Percentiles rank a stretch among this genome's conserved stretches.
These are phyloP conservation scores for Talaromyces pinophilus DNA, from an alignment of 2,329 filamentous ascomycete species.

Conservation along the genomic window DNA sequence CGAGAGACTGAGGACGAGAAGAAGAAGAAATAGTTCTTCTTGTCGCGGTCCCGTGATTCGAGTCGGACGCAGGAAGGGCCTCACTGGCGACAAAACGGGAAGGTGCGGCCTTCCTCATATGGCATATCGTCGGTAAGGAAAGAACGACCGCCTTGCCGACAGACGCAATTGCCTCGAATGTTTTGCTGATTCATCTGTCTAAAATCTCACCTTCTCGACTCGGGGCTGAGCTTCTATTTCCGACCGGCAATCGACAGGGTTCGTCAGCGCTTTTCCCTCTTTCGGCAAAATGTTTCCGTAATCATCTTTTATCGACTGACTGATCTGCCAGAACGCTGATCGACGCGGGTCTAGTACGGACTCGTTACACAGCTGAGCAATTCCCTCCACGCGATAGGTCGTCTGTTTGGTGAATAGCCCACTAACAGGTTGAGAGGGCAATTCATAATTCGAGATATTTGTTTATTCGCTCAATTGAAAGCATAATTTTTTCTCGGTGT, in stretches of 20 bases:
- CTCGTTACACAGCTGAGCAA: background rate
- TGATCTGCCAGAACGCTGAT: background rate
- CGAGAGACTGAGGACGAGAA: background rate
- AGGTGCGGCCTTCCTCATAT: background rate
- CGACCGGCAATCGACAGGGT: background rate
- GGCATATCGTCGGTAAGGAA: background rate
- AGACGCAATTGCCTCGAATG: background rate
- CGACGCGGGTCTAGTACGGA: background rate
- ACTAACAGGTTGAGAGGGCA: background rate
- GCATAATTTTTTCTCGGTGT: background rate
- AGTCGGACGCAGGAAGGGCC: background rate
- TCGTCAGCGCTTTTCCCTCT: slow-evolving; percentile 5
- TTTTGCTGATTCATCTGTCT: background rate
- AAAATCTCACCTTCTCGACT: background rate
- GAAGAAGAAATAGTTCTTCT: background rate
- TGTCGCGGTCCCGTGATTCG: background rate
- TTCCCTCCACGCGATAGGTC: background rate
- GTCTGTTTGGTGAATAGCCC: background rate
- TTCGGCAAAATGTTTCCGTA: slow-evolving; percentile 2
- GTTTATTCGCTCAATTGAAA: background rate
- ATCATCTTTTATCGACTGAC: background rate
- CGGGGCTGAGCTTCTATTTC: background rate
- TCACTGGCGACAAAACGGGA: background rate
- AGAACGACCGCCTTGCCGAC: background rate
- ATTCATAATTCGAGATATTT: background rate